Conservation (phyloP, 306 rosid genomes). For the Ormosia emarginata region DNA sequence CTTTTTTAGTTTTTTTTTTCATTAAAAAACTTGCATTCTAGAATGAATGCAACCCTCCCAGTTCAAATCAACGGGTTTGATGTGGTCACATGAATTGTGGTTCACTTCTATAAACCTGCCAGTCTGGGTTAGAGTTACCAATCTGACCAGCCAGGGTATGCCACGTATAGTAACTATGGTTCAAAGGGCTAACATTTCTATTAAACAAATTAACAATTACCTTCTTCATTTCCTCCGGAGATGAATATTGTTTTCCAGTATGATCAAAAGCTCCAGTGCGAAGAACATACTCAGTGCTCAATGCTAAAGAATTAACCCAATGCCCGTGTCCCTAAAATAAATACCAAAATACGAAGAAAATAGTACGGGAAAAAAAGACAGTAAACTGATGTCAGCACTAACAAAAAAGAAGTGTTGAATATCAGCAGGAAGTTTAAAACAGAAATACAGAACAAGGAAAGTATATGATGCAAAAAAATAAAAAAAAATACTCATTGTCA, state of each 20-base stretch:
- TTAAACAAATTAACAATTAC: constrained; percentile 35
- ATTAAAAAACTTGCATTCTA: too few relatives aligned
- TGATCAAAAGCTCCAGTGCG: constrained; percentile 96
- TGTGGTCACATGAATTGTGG: background rate
- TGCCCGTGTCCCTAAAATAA: constrained; percentile 84
- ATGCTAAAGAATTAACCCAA: constrained; percentile 95
- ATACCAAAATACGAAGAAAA: constrained; percentile 23
- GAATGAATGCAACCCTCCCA: background rate
- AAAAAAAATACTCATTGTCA: background rate
- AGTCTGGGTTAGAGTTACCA: background rate
- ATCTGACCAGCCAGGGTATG: background rate
- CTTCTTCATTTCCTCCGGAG: constrained; percentile 87
- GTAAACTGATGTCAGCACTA: background rate
- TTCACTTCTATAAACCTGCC: background rate
- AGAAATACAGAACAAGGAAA: background rate
- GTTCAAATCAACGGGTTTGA: background rate
- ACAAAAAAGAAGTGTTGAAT: background rate
- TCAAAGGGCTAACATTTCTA: background rate
- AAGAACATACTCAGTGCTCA: constrained; percentile 94
- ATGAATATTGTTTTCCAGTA: constrained; percentile 72
- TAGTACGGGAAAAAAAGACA: background rate
- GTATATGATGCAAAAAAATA: background rate
- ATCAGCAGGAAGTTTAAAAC: background rate
- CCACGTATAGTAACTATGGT: background rate
- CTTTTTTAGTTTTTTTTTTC: background rate